Conservation (phyloP, 140 eudicot genomes). For the Stevia rebaudiana region DNA sequence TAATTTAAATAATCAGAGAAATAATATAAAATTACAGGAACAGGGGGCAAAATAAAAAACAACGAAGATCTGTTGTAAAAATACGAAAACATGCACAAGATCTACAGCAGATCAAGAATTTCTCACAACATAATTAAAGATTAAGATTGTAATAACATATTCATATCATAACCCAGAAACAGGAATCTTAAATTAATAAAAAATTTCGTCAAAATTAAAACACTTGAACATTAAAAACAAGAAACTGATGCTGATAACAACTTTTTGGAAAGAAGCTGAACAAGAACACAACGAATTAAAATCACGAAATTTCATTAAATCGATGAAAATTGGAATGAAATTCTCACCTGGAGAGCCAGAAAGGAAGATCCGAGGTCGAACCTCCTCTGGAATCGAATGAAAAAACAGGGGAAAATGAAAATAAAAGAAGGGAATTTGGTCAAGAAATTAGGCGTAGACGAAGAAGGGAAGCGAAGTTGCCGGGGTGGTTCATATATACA, state of each 20-base stretch:
- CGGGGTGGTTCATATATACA: constrained; percentile 31
- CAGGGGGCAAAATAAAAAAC: neutral
- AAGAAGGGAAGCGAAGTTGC: constrained; percentile 28
- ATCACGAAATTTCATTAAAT: neutral
- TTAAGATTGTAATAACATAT: neutral
- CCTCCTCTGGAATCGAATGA: constrained; percentile 9
- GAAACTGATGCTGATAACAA: too few relatives aligned
- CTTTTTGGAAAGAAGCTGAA: too few relatives aligned
- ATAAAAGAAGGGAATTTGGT: constrained; percentile 15
- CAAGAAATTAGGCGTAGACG: constrained; percentile 36
- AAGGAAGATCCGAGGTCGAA: constrained; percentile 5
- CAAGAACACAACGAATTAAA: neutral
- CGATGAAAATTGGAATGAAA: neutral
- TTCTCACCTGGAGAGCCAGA: constrained; percentile 23
- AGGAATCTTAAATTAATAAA: neutral
- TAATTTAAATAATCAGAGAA: neutral
- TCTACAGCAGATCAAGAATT: neutral
- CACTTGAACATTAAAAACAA: too few relatives aligned
- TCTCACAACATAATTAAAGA: too few relatives aligned
- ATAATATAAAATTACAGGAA: neutral
- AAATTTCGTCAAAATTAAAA: neutral
- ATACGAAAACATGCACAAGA: constrained; percentile 13
- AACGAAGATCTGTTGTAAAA: constrained; percentile 19
- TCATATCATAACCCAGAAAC: neutral
- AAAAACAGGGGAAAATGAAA: neutral